A percentile compares a stretch with the other conserved stretches of the same genome.
phyloP scores from a whole-genome alignment of 169 alveolate genomes.

The Amoebophrya sp. region DNA sequence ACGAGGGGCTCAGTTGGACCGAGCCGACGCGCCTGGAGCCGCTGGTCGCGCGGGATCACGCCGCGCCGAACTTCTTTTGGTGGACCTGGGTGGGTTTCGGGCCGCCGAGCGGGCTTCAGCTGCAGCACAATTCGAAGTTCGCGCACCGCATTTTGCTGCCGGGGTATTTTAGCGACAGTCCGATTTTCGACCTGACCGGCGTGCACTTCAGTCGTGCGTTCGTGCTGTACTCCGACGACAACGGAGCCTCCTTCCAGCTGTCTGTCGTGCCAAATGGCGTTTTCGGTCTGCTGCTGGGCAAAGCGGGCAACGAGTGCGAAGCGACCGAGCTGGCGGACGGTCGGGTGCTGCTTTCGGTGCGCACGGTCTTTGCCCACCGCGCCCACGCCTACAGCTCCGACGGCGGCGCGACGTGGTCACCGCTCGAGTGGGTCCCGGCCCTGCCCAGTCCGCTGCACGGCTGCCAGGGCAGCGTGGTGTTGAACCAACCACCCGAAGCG shows the following conservation, averaged over 20 bases:
- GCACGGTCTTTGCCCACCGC: neutral
- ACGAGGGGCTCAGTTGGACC: neutral
- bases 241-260: neutral
- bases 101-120: neutral
- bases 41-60: no score
- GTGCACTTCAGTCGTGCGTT: neutral
- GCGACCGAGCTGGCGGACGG: neutral
- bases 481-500: no score
- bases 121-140: neutral
- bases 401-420: neutral
- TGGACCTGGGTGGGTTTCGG: neutral
- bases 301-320: neutral
- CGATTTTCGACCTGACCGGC: neutral
- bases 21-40: no score
- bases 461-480: neutral
- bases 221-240: neutral
- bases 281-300: neutral
- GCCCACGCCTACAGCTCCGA: neutral
- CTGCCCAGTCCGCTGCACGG: neutral
- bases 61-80: neutral
- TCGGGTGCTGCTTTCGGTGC: neutral
- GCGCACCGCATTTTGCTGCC: neutral
- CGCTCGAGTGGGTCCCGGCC: neutral
- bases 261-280: neutral
- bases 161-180: neutral